Base-by-base conservation (phyloP, 768 basidiomycete genomes). In the Phanerodontia chrysosporium region DNA sequence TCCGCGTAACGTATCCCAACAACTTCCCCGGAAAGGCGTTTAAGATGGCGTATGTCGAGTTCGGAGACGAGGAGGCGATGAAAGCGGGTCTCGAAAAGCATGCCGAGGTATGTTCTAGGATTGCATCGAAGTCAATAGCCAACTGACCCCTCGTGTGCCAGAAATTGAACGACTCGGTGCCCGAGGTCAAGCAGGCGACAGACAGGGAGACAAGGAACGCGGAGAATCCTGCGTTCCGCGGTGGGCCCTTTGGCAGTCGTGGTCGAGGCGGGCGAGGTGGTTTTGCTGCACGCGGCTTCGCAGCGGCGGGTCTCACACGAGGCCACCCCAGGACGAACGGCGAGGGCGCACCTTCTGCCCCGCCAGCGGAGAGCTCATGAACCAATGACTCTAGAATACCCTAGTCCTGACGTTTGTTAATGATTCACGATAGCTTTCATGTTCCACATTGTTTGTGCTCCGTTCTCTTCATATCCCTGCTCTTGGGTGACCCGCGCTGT, bases 21-120 rank as follows among this genome's bases (percentile, higher is more conserved):
- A 65, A 69, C 55, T 78, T 73, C 64, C 65, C 72, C 3, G 81
- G 82, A 10, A 82, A 85, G 48, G 73, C 77, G 28, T 74, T 73
- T 56, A 83, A 80, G 63, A 77, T 93, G 58, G 90, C 86, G 1
- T 97, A 93, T 68, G 83, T 97, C 54, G 95, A 96, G 68, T 97
- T 96, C 72, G 88, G 84, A 3, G 90, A 92, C 65, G 92, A 95
- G 66, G 90, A 89, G 48, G 78, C 85, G 10, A 91, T 95, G 90
- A 90, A 84, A 65, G 81, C 78, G 21, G 94, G 88, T 0, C 74
- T 95, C 22, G 85, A 83, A 58, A 89, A 85, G 65, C 87, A 90
- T 62, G 81, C 79, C 25, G 85, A 86, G 72, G 92, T 93, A 62
- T n/a, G n/a, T n/a, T n/a, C n/a, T n/a, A n/a, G n/a, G n/a, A n/a